phyloP scores from a whole-genome alignment of 2,329 filamentous ascomycete genomes.

The Chaetomiaceae sp. region DNA sequence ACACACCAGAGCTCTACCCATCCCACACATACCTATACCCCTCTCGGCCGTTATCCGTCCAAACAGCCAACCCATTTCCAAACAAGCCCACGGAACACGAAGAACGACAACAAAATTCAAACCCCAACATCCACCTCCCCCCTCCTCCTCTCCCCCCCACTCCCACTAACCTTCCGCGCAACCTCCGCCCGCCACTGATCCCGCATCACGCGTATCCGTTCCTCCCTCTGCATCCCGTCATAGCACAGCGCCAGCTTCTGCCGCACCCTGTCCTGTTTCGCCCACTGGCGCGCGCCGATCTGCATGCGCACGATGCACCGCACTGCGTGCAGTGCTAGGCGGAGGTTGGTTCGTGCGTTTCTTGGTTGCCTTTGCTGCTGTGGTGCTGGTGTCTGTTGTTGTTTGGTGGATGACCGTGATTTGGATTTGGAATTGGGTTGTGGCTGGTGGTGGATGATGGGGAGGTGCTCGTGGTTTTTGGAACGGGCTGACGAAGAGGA shows the following conservation, averaged over 20 bases:
- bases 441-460: conserved; percentile 27
- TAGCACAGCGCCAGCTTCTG: conserved; percentile 45
- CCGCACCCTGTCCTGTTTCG: conserved; percentile 47
- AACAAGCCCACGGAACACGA: too few relatives aligned
- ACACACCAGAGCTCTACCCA: too few relatives aligned
- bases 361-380: conserved; percentile 10
- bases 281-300: conserved; percentile 46
- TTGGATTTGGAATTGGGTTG: conserved; percentile 8
- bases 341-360: conserved; percentile 32
- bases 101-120: too few relatives aligned
- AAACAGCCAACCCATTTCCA: too few relatives aligned
- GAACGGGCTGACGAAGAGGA: conserved; percentile 21
- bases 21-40: too few relatives aligned
- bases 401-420: neutral
- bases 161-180: neutral
- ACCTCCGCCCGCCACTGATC: conserved; percentile 32
- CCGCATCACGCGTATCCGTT: conserved; percentile 39
- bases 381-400: conserved; percentile 4
- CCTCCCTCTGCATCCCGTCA: conserved; percentile 43
- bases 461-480: conserved; percentile 36
- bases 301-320: conserved; percentile 51
- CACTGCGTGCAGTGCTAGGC: conserved; percentile 44
- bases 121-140: too few relatives aligned
- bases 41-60: too few relatives aligned
- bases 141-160: neutral